Percentiles rank a stretch among this genome's conserved stretches.
These are phyloP conservation scores for Leccinum ponderosum DNA, from an alignment of 1,284 basidiomycete species.

Conservation along the genomic window DNA sequence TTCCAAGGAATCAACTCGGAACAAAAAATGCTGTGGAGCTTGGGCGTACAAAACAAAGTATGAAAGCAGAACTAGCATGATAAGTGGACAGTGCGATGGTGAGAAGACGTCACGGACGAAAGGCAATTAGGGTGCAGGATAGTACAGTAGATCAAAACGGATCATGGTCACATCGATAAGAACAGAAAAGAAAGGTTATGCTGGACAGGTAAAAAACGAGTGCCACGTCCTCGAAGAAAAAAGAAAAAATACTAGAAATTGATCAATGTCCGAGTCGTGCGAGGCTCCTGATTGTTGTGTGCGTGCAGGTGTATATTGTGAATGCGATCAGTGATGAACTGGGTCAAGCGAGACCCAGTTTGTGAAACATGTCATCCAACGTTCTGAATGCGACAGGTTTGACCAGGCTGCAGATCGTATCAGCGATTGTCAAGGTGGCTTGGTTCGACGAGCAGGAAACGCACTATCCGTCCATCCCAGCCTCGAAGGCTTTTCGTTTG, in stretches of 20 bases:
- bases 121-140: slow-evolving; percentile 8
- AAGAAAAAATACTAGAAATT: slow-evolving; percentile 1
- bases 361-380: slow-evolving; percentile 83
- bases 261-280: slow-evolving; percentile 17
- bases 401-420: slow-evolving; percentile 59
- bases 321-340: slow-evolving; percentile 9
- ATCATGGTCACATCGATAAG: slow-evolving; percentile 3
- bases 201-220: slow-evolving; percentile 1
- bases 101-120: not conserved
- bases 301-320: slow-evolving; percentile 13
- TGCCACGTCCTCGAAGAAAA: slow-evolving; percentile 1
- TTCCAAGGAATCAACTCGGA: slow-evolving; percentile 1
- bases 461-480: slow-evolving; percentile 94
- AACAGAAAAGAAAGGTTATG: not conserved
- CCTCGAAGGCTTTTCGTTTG: slow-evolving; percentile 87
- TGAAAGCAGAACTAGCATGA: slow-evolving; percentile 10
- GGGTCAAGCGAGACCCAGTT: slow-evolving; percentile 60
- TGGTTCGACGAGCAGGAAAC: slow-evolving; percentile 34
- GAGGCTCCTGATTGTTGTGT: not conserved
- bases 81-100: slow-evolving; percentile 1
- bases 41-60: slow-evolving; percentile 8
- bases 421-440: not conserved
- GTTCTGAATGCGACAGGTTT: slow-evolving; percentile 92
- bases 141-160: slow-evolving; percentile 10
- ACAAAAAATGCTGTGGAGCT: slow-evolving; percentile 7